phyloP scores from a whole-genome alignment of 345 rosid genomes.

The Pugionium cornutum region DNA sequence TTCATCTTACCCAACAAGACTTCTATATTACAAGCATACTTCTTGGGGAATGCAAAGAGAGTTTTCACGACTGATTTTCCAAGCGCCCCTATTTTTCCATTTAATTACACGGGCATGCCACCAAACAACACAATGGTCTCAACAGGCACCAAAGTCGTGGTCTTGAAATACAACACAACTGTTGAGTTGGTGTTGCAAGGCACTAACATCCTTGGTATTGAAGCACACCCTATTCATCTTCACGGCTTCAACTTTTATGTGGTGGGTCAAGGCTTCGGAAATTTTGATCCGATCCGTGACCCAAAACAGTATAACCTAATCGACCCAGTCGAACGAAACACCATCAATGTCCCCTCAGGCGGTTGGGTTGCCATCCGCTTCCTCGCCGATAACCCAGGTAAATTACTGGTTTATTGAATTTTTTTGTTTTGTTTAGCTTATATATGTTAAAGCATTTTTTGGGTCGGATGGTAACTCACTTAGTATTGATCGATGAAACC shows the following conservation, averaged over 20 bases:
- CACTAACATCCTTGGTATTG: conserved; percentile 69
- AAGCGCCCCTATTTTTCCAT: conserved; percentile 47
- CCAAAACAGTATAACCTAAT: conserved; percentile 60
- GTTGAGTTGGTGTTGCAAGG: conserved; percentile 76
- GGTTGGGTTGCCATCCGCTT: conserved; percentile 84
- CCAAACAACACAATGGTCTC: conserved; percentile 61
- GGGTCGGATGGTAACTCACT: no score
- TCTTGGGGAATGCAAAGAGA: conserved; percentile 46
- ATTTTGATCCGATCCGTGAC: conserved; percentile 55
- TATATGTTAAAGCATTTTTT: no score
- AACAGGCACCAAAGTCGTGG: conserved; percentile 58
- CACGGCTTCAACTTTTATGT: conserved; percentile 74
- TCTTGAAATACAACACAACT: conserved; percentile 59
- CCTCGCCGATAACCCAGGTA: conserved; percentile 77
- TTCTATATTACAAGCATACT: conserved; percentile 62
- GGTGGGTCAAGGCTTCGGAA: conserved; percentile 83
- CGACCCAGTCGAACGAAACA: conserved; percentile 78
- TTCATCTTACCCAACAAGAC: conserved; percentile 52
- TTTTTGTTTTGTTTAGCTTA: background rate
- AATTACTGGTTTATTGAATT: background rate
- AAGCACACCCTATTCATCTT: conserved; percentile 80
- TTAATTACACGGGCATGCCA: conserved; percentile 73
- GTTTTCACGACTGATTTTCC: conserved; percentile 65
- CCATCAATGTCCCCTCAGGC: conserved; percentile 60
- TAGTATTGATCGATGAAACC: no score